Conservation (phyloP, 2,329 filamentous ascomycete species). For the Sclerotinia trifoliorum region DNA sequence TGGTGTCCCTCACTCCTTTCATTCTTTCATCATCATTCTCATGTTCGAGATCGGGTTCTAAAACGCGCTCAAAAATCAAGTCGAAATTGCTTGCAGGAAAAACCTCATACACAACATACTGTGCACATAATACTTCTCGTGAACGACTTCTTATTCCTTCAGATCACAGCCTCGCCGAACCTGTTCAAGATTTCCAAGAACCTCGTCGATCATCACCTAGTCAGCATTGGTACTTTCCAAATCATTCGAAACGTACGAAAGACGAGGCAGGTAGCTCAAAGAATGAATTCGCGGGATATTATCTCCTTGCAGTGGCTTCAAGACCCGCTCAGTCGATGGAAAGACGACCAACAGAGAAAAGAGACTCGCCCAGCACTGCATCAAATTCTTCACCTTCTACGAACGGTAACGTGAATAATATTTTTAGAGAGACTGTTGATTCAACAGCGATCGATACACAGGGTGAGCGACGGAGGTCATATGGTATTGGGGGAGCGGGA, state of each 20-base stretch:
- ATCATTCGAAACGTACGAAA: neutral
- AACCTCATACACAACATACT: neutral
- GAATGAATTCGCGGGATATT: neutral
- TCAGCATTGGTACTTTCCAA: neutral
- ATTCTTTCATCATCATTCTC: neutral
- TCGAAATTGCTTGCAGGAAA: neutral
- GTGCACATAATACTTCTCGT: neutral
- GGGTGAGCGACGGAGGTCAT: constrained; percentile 32
- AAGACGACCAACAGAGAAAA: neutral
- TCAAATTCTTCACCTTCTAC: neutral
- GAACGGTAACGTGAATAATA: neutral
- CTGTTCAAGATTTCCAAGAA: neutral
- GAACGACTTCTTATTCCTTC: constrained; percentile 16
- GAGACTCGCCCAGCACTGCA: neutral
- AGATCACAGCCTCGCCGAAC: neutral
- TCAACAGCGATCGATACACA: neutral
- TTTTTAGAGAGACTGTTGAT: neutral
- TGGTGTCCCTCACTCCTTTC: constrained; percentile 12
- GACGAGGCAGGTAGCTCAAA: neutral
- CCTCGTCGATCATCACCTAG: neutral
- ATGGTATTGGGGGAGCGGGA: constrained; percentile 39
- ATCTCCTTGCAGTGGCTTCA: constrained; percentile 6
- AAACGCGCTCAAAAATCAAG: neutral
- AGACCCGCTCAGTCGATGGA: neutral
- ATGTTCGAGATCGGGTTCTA: constrained; percentile 4